Evolutionary conservation across 2,329 filamentous ascomycete species (phyloP).

Genomic region (Fusarium sp.): DNA sequence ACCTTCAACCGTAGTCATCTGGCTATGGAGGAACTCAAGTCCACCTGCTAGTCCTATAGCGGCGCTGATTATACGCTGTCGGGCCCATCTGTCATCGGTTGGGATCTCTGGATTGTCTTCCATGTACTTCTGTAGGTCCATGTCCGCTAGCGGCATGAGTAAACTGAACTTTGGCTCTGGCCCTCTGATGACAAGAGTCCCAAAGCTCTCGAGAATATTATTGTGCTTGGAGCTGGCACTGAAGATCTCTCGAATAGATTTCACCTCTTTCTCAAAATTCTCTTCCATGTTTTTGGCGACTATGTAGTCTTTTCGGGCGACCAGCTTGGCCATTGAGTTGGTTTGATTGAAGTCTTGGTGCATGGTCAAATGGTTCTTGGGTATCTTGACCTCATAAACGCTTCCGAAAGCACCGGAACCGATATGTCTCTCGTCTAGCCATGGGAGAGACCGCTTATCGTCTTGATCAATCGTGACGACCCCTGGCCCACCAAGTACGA

Average conservation of each 20-base stretch:
- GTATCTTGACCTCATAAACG: not conserved
- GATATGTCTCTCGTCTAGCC: not conserved
- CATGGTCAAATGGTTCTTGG: not conserved
- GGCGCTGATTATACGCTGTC: not conserved
- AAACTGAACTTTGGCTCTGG: not conserved
- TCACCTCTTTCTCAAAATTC: not conserved
- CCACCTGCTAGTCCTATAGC: not conserved
- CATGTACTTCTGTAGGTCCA: not conserved
- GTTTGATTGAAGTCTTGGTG: not conserved
- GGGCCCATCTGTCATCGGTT: not conserved
- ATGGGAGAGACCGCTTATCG: not conserved
- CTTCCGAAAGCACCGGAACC: not conserved
- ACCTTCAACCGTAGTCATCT: not conserved
- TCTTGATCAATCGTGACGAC: not conserved
- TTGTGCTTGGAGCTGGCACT: not conserved
- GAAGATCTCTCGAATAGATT: not conserved
- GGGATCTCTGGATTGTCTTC: rapidly evolving
- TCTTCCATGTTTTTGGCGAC: not conserved
- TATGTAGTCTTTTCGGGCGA: not conserved
- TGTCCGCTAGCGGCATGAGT: not conserved
- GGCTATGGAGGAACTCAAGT: not conserved
- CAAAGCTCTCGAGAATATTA: not conserved
- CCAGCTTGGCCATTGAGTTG: not conserved
- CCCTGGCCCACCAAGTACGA: not conserved
- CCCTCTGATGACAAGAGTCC: not conserved